Conservation (phyloP, 2,329 filamentous ascomycete species). For the Sclerotinia subarctica region DNA sequence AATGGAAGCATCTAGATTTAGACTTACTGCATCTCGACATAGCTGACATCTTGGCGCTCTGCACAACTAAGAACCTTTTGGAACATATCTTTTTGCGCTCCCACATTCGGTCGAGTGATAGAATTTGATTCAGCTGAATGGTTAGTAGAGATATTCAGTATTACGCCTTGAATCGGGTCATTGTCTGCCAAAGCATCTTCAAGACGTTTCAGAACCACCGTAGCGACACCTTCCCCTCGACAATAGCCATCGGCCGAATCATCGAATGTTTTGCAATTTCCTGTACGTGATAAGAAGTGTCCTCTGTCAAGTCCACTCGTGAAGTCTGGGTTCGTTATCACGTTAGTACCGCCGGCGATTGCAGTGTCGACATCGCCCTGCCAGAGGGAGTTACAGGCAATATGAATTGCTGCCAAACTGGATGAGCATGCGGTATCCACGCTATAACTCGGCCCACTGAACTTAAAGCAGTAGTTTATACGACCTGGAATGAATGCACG, state of each 20-base stretch:
- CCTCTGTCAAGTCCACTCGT: slow-evolving; percentile 28
- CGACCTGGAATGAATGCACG: slow-evolving; percentile 34
- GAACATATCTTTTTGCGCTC: too few species aligned
- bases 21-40: too few species aligned
- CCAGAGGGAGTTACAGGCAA: slow-evolving; percentile 50
- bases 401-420: slow-evolving; percentile 52
- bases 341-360: slow-evolving; percentile 43
- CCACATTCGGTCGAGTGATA: too few species aligned
- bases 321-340: slow-evolving; percentile 40
- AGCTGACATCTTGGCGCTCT: too few species aligned
- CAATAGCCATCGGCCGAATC: slow-evolving; percentile 61
- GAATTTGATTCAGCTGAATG: too few species aligned
- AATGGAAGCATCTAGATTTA: too few species aligned
- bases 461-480: slow-evolving; percentile 43
- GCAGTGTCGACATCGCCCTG: slow-evolving; percentile 45
- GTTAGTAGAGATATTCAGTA: too few species aligned
- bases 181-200: too few species aligned
- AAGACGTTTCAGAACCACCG: too few species aligned
- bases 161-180: too few species aligned
- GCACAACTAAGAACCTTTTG: too few species aligned
- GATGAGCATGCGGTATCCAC: slow-evolving; percentile 59
- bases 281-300: slow-evolving; percentile 25
- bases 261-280: slow-evolving; percentile 50
- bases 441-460: slow-evolving; percentile 50
- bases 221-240: slow-evolving; percentile 55